Evolutionary conservation across 2,329 filamentous ascomycete species (phyloP), one percentile per base, ranked within the genome.

Genomic region (Aureobasidium sp.): DNA sequence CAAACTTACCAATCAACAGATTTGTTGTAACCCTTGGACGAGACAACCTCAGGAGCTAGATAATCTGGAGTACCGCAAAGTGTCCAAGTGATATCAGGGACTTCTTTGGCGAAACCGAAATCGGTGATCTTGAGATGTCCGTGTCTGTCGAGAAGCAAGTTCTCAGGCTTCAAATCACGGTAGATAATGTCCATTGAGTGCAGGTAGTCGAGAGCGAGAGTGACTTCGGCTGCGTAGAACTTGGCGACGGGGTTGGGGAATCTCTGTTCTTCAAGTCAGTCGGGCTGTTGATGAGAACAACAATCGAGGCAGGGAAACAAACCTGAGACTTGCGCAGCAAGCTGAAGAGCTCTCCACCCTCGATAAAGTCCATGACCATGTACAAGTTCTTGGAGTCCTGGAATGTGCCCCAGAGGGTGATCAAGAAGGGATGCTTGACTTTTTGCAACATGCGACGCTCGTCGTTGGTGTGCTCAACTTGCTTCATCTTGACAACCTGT

Each of bases 331-430:
- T 97, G 70, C 94, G 84, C 70, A 99, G 80, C 70, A 99, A 78
- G 68, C 93, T 97, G 75, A 99, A 99, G 61, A 99, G 82, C 81
- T 99, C 94, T 71, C 94, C 94, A 68, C 94, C 94, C 77, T 99
- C 94, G 60, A 99, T 93, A 79, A 99, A 99, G 76, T 99, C 94
- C 94, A 99, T 99, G 71, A 99, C 94, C 94, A 99, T 99, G 83
- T 99, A 99, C 39, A 99, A 80, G 74, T 97, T 97, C 78, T 87
- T 92, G 56, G 87, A 84, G 72, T 99, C 94, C 74, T 97, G 93
- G 76, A 97, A 99, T 10, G 94, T 99, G 63, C 94, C 94, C 94
- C 94, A 99, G 44, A 99, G 81, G 1, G 94, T 99, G 73, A 99
- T 94, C 66, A 99, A 81, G 78, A 99, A 99, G 13, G 94, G 92